phyloP scores from a whole-genome alignment of 345 rosid genomes.

The Stellera chamaejasme region DNA sequence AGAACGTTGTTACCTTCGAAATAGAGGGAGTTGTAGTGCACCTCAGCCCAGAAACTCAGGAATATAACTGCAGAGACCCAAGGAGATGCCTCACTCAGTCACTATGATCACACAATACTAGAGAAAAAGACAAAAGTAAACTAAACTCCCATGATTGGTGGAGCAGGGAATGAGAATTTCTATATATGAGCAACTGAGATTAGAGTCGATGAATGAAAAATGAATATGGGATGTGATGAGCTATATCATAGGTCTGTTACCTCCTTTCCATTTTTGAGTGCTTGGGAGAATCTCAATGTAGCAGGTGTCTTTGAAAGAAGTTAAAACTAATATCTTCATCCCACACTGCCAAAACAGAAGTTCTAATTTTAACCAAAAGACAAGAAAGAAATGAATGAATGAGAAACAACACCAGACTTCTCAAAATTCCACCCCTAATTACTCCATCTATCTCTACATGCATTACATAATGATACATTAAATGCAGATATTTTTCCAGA shows the following conservation, averaged over 20 bases:
- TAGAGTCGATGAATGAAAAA: constrained; percentile 1
- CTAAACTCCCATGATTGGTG: not conserved
- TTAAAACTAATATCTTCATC: constrained; percentile 59
- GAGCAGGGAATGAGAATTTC: not conserved
- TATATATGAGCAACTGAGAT: not conserved
- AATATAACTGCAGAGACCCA: constrained; percentile 50
- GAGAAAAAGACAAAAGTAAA: not conserved
- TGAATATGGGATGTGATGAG: not conserved
- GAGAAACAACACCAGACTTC: not conserved
- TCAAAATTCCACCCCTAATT: not conserved
- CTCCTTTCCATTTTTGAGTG: constrained; percentile 50
- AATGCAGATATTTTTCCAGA: too few species aligned
- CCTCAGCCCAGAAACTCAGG: constrained; percentile 98
- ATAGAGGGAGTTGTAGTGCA: constrained; percentile 93
- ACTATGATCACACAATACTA: not conserved
- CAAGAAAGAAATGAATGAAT: not conserved
- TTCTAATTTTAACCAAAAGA: constrained; percentile 8
- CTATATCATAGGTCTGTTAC: constrained; percentile 27
- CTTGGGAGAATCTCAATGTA: constrained; percentile 82
- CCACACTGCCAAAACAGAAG: constrained; percentile 44
- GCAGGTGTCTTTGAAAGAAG: constrained; percentile 88
- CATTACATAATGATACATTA: too few species aligned
- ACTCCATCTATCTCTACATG: not conserved
- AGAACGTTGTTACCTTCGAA: constrained; percentile 23
- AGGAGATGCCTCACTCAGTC: not conserved